Evolutionary conservation across 768 basidiomycete genomes (phyloP).

Genomic region (Macrolepiota albuminosa): DNA sequence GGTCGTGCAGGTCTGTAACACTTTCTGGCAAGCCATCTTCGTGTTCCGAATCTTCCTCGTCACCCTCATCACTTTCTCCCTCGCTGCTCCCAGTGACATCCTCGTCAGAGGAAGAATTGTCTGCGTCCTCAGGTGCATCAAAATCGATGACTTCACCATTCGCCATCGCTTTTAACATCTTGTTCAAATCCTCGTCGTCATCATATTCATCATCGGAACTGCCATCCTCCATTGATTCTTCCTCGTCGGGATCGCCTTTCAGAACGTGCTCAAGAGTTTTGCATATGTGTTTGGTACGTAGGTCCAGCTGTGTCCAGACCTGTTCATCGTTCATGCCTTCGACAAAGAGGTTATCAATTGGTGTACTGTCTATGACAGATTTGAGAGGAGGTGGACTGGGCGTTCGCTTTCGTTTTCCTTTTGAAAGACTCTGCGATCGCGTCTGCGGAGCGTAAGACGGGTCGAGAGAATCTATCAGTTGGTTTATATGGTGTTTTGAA

Average conservation of each 20-base stretch:
- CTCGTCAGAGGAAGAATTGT: constrained; percentile 17
- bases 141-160: constrained; percentile 29
- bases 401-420: constrained; percentile 40
- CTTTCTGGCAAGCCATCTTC: constrained; percentile 18
- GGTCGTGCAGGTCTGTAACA: constrained; percentile 31
- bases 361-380: constrained; percentile 51
- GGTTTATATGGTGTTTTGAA: constrained; percentile 61
- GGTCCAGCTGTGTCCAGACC: constrained; percentile 91
- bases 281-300: constrained; percentile 68
- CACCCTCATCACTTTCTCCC: constrained; percentile 20
- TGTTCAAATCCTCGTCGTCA: constrained; percentile 21
- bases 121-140: constrained; percentile 26
- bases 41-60: constrained; percentile 19
- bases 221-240: constrained; percentile 24
- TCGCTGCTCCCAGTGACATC: constrained; percentile 18
- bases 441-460: constrained; percentile 72
- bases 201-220: constrained; percentile 27
- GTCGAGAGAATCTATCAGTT: constrained; percentile 63
- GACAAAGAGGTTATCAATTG: constrained; percentile 67
- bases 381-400: constrained; percentile 27
- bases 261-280: constrained; percentile 62
- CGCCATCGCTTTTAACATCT: constrained; percentile 25
- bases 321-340: constrained; percentile 83
- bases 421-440: constrained; percentile 49
- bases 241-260: constrained; percentile 34